Evolutionary conservation across 306 rosid genomes (phyloP).

Genomic region (Sesbania bispinosa): DNA sequence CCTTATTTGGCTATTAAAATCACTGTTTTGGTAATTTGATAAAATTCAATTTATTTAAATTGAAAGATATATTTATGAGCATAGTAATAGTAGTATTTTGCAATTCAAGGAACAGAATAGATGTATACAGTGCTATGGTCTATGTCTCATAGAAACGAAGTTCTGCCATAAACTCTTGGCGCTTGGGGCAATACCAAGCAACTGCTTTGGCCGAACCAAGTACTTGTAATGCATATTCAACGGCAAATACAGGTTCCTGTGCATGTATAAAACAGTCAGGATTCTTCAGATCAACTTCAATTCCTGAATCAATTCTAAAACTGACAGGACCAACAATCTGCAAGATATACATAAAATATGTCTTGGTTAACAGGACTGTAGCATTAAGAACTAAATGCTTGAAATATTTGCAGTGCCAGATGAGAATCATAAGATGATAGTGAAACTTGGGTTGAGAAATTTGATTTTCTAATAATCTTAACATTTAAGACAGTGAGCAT

Average conservation of each 20-base stretch:
- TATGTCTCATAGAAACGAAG: conserved; percentile 84
- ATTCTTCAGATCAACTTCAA: conserved; percentile 56
- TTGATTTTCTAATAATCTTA: neutral
- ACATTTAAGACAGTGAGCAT: neutral
- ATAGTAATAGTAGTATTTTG: neutral
- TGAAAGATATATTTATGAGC: no score
- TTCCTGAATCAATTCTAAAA: conserved; percentile 77
- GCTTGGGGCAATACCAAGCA: conserved; percentile 92
- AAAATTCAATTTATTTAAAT: no score
- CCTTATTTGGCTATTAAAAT: no score
- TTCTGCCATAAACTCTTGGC: conserved; percentile 81
- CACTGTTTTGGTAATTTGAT: no score
- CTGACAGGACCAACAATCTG: conserved; percentile 90
- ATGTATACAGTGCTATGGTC: neutral
- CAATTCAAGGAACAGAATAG: conserved; percentile 9
- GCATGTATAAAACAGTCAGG: conserved; percentile 32
- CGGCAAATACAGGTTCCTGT: conserved; percentile 68
- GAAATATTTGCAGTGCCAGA: neutral
- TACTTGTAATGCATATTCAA: conserved; percentile 76
- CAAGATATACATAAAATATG: conserved; percentile 10
- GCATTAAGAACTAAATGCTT: neutral
- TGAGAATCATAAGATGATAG: neutral
- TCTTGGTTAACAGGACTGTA: conserved; percentile 3
- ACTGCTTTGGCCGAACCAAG: conserved; percentile 95
- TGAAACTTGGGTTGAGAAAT: neutral